Base-by-base conservation (phyloP, 352 stramenopile species). In the Pythium aphanidermatum region DNA sequence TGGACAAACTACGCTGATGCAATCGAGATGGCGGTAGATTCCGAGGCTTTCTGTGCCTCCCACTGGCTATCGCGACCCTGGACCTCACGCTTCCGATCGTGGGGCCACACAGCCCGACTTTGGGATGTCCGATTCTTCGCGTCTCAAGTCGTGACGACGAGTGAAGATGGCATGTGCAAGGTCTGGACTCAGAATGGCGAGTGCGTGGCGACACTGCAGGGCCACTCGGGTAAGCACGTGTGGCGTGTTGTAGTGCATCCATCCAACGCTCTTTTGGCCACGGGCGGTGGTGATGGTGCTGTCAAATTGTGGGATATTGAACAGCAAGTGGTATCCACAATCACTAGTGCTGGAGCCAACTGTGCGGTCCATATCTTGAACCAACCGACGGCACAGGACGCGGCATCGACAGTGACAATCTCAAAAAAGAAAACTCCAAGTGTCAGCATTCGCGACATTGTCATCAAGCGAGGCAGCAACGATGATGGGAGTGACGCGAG, bases 81-180 rank as follows among this genome's bases (percentile, higher is more conserved):
- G 39, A 46, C 40, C 24, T 70, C 72, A 5, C 60, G 74, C 10
- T 92, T 91, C 29, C 78, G 81, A 27, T 62, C 76, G 4, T 95
- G 83, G 83, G 79, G 81, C 23, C 83, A 95, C 55, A 72, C 63
- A 5, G 83, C 80, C n/a, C 74, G 83, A 14, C 68, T 95, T 36
- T 95, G 83, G 83, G 83, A 95, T 51, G 83, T 90, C 13, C 64
- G 74, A 20, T 92, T 92, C 38, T 87, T 68, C 55, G 46, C 53
- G 1, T 19, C 30, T 2, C 61, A 64, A 10, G 28, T 86, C 9
- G 70, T 72, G 2, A 89, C 74, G 3, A 70, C 72, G 16, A 95
- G 83, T 39, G 83, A 95, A 57, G 83, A 95, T 53, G 74, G 68
- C 5, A 48, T 86, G 16, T 83, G 67, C 48, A 89, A 88, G 45